Base-by-base conservation (phyloP, 768 basidiomycete species). In the Boletus subparvulus region DNA sequence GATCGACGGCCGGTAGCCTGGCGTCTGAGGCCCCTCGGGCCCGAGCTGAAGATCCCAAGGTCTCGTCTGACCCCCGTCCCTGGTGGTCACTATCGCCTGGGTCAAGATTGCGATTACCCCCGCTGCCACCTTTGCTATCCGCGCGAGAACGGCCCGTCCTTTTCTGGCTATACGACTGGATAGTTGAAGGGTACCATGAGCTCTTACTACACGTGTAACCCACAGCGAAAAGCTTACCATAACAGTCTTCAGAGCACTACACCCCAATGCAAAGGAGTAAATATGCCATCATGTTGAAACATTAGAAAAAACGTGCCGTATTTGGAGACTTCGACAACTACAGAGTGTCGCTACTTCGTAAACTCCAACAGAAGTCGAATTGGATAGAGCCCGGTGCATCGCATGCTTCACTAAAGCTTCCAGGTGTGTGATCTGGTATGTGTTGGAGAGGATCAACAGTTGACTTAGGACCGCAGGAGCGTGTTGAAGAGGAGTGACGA, bases 291-390 rank as follows among this genome's bases (percentile, higher is more conserved):
- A 43, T 28, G 40, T 50, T 46, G 42, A 67, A 64, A 62, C 7
- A 54, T 63, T 16, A 4, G 5, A 17, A 35, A 55, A 59, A 54
- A 80, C 83, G 48, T 73, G 89, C 86, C 94, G 80, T 63, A 97
- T 93, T 67, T 97, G 94, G 55, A 98, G 75, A 67, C 90, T 89
- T 60, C 92, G 83, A 69, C 89, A 91, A 61, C 85, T 90, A 67
- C 92, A 94, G 5, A 98, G 75, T 3, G 95, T 96, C 10, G 95
- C 92, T 11, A 97, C 94, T 70, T 97, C 94, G 69, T 98, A 98
- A 43, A 98, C 89, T 28, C 90, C 91, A 19, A 95, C 91, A 28
- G 90, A 92, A 13, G 88, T 92, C 30, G 85, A 83, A 65, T 92
- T 91, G 33, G 87, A 89, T 32, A 98, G 73, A 16, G 88, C 83